Percentiles rank a stretch among this genome's conserved stretches.
Conservation (phyloP, 371 early-diverging fungal species). For the Mucor irregularis region DNA sequence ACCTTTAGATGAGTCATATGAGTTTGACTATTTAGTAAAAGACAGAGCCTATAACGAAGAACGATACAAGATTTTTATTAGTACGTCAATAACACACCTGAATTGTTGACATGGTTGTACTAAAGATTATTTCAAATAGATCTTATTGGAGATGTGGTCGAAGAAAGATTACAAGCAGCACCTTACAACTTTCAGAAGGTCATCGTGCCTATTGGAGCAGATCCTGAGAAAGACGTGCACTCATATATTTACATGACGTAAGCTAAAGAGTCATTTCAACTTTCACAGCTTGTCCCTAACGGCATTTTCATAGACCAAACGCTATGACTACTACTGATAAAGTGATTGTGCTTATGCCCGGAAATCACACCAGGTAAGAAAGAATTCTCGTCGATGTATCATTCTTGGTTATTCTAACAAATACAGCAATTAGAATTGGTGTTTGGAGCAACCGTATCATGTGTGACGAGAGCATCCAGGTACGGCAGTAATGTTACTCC, state of each 20-base stretch:
- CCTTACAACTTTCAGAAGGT: constrained; percentile 35
- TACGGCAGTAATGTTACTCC: constrained; percentile 1
- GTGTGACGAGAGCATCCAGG: constrained; percentile 46
- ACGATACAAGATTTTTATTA: constrained; percentile 40
- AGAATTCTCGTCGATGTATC: background rate
- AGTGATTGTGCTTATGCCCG: constrained; percentile 40
- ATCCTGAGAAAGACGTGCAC: constrained; percentile 34
- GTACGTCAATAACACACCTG: no score
- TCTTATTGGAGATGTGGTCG: constrained; percentile 39
- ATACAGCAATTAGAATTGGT: constrained; percentile 28
- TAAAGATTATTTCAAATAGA: constrained; percentile 16
- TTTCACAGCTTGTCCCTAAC: background rate
- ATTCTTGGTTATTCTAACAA: background rate
- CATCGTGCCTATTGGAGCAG: constrained; percentile 33
- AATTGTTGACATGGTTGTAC: no score
- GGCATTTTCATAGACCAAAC: constrained; percentile 31
- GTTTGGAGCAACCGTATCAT: constrained; percentile 49
- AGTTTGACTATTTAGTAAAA: constrained; percentile 36
- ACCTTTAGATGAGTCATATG: constrained; percentile 31
- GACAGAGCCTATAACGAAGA: constrained; percentile 44
- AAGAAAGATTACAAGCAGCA: constrained; percentile 27
- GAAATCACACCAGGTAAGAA: constrained; percentile 39
- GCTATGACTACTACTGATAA: constrained; percentile 47
- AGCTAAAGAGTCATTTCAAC: background rate
- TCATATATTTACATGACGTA: constrained; percentile 48